Base-by-base conservation (phyloP, 2,329 filamentous ascomycete species). In the Exophiala sideris region DNA sequence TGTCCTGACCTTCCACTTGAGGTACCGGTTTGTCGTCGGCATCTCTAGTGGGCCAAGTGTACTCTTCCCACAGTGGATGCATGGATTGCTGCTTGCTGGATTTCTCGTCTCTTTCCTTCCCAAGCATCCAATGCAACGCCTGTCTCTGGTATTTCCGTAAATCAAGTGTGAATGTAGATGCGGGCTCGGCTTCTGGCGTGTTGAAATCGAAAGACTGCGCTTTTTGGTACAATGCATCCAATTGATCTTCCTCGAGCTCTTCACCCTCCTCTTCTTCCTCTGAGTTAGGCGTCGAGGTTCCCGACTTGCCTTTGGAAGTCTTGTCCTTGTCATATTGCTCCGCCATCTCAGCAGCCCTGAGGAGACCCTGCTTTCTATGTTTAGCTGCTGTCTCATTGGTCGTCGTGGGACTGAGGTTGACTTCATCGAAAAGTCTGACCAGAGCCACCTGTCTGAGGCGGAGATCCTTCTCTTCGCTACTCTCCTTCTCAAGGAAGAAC, bases 21-120 rank as follows among this genome's bases (percentile, higher is more conserved):
- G 87, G 85, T 9, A 96, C 67, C 4, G 87, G 82, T 39, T 88
- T 83, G 61, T 94, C 91, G 62, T 97, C 88, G 35, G 88, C 85
- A 70, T 99, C 94, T 67, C 91, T 91, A 0, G 76, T 76, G 0
- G 94, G 94, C 91, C 91, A 99, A 1, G 75, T 70, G 64, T 99
- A 99, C 67, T 97, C 89, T 71, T 99, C 94, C 94, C 94, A 99
- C 0, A 99, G 71, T 0, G 94, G 94, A 70, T 99, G 91, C 89
- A 99, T 96, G 0, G 91, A 96, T 3, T 78, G 77, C 64, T 91
- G 85, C 50, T 84, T 83, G 35, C 84, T 80, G 9, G 83, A 80
- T 61, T 84, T 85, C 58, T 88, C 80, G 59, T 95, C 84, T 64
- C 85, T 92, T 69, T 99, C 94, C 68, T 97, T 97, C 3, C 85